These are phyloP conservation scores for Geranomyces michiganensis DNA, from an alignment of 192 early-diverging fungal species.

Conservation along the genomic window DNA sequence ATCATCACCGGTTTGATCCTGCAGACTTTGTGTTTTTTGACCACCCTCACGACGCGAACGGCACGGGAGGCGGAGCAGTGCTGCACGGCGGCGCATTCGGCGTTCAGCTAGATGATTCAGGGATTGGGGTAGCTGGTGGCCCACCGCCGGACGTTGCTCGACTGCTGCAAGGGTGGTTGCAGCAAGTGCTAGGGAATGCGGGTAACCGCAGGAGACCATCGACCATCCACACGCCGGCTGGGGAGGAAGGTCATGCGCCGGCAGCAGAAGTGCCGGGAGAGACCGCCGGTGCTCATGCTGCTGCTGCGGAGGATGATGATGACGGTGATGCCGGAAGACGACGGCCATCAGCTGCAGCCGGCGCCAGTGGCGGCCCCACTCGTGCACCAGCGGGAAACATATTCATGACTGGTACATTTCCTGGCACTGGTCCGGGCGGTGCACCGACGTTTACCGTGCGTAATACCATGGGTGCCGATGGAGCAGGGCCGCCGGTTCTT, in stretches of 20 bases:
- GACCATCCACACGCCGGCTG: conserved; percentile 4
- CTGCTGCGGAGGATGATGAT: conserved; percentile 15
- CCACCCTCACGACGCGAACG: neutral
- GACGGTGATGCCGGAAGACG: neutral
- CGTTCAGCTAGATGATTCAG: neutral
- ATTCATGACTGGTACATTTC: neutral
- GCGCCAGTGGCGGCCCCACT: neutral
- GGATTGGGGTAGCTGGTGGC: neutral
- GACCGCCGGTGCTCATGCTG: conserved; percentile 18
- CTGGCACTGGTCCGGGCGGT: neutral
- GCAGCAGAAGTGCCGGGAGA: conserved; percentile 15
- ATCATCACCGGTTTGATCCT: neutral
- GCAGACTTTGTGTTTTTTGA: conserved; percentile 3
- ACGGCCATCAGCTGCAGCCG: conserved; percentile 7
- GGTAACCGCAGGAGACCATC: neutral
- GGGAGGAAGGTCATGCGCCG: conserved; percentile 8
- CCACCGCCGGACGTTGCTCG: conserved; percentile 13
- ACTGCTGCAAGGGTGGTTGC: conserved; percentile 34
- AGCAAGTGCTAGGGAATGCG: conserved; percentile 25
- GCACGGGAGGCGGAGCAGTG: conserved; percentile 7
- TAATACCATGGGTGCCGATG: neutral
- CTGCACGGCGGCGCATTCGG: neutral
- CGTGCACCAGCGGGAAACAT: too few relatives aligned
- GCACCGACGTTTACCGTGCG: neutral
- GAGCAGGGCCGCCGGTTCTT: neutral